These are phyloP conservation scores for Flammula alnicola DNA, from an alignment of 1,284 basidiomycete species.

Conservation along the genomic window DNA sequence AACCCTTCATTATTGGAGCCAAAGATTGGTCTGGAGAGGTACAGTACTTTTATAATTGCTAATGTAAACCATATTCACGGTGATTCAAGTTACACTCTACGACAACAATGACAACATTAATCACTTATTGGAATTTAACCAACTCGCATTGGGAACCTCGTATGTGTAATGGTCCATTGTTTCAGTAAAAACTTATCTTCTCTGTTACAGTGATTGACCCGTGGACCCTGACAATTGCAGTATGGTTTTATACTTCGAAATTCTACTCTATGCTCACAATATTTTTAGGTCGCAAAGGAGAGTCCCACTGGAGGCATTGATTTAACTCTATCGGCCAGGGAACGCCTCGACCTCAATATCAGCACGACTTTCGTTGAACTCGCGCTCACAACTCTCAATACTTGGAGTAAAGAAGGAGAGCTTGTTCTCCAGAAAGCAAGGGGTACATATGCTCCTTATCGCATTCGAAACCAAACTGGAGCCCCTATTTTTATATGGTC, in stretches of 20 bases:
- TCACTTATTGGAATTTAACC: conserved; percentile 97
- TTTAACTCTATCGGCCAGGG: conserved; percentile 75
- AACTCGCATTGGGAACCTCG: conserved; percentile 99
- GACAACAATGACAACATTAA: conserved; percentile 79
- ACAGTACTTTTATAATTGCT: conserved; percentile 17
- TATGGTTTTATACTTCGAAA: conserved; percentile 37
- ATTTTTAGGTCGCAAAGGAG: conserved; percentile 56
- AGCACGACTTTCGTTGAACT: conserved; percentile 93
- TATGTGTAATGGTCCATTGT: conserved; percentile 37
- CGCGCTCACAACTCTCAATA: conserved; percentile 74
- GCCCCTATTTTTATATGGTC: conserved; percentile 83
- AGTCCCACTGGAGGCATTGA: conserved; percentile 58
- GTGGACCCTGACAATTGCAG: conserved; percentile 86
- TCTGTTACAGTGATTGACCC: conserved; percentile 83
- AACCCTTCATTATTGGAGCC: conserved; percentile 82
- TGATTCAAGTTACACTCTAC: conserved; percentile 74
- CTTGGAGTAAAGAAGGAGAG: conserved; percentile 78
- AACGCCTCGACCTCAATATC: conserved; percentile 91
- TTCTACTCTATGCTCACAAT: conserved; percentile 2
- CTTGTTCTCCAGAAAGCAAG: conserved; percentile 74
- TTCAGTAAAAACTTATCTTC: conserved; percentile 7
- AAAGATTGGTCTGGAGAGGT: conserved; percentile 97
- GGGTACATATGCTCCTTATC: conserved; percentile 92
- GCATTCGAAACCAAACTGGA: conserved; percentile 91
- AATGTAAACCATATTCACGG: conserved; percentile 7